Percentiles rank a stretch among this genome's conserved stretches.
phyloP scores from a whole-genome alignment of 495 filamentous ascomycete genomes.

The Evernia prunastri region DNA sequence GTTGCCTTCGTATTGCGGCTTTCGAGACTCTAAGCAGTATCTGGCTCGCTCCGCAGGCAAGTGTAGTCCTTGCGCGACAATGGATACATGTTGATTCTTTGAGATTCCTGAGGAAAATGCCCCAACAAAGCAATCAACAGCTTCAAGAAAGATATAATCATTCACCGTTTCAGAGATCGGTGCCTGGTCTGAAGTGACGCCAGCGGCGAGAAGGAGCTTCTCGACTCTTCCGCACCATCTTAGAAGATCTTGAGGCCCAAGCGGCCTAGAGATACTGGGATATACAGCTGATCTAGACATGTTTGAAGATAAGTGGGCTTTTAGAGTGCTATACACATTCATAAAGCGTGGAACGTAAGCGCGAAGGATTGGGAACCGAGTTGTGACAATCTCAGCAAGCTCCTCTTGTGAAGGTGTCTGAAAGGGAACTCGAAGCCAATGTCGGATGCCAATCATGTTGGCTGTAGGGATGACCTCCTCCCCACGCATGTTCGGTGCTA shows the following conservation, averaged over 20 bases:
- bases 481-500: conserved; percentile 62
- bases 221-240: conserved; percentile 81
- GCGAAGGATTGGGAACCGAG: conserved; percentile 61
- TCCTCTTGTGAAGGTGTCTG: conserved; percentile 62
- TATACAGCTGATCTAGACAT: neutral
- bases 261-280: conserved; percentile 43
- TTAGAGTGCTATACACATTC: conserved; percentile 62
- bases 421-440: conserved; percentile 73
- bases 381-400: conserved; percentile 62
- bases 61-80: conserved; percentile 77
- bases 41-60: conserved; percentile 71
- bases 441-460: conserved; percentile 66
- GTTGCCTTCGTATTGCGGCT: conserved; percentile 55
- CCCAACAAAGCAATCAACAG: conserved; percentile 80
- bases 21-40: conserved; percentile 60
- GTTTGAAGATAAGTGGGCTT: neutral
- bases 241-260: conserved; percentile 75
- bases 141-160: conserved; percentile 85
- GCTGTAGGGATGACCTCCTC: conserved; percentile 50
- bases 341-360: conserved; percentile 65
- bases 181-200: conserved; percentile 65
- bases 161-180: conserved; percentile 62
- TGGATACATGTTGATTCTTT: conserved; percentile 53
- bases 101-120: conserved; percentile 60
- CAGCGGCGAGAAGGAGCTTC: conserved; percentile 47